Percentiles rank a stretch among this genome's conserved stretches.
phyloP scores from a whole-genome alignment of 1,284 basidiomycete species.

The Ceratobasidium sp. region DNA sequence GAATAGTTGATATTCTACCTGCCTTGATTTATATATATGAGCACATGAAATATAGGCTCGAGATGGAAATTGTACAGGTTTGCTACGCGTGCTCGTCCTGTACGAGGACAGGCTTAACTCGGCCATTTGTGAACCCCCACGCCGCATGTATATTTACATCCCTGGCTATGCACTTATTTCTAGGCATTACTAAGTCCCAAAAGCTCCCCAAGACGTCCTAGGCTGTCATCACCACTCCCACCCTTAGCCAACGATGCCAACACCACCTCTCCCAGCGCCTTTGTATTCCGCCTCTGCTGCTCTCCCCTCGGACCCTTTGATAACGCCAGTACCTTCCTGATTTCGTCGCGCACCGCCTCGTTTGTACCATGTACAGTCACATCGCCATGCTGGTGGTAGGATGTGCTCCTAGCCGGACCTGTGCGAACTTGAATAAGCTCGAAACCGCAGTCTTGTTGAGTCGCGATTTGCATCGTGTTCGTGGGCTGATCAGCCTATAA shows the following conservation, averaged over 20 bases:
- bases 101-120: no score
- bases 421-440: constrained; percentile 36
- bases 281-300: constrained; percentile 12
- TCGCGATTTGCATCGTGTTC: constrained; percentile 18
- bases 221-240: neutral
- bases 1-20: no score
- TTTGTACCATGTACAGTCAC: constrained; percentile 4
- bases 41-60: no score
- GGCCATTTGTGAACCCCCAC: no score
- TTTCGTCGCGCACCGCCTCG: constrained; percentile 17
- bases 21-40: no score
- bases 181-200: neutral
- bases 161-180: no score
- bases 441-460: constrained; percentile 18
- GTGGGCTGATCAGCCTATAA: constrained; percentile 15
- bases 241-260: neutral
- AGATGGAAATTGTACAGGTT: no score
- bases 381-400: neutral
- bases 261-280: neutral
- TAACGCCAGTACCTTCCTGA: neutral
- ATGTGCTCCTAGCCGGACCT: neutral
- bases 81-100: no score
- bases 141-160: no score
- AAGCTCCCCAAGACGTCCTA: neutral
- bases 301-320: neutral